Percentiles rank a stretch among this genome's conserved stretches.
Conservation (phyloP, 208 protist genomes). For the Leishmania major region DNA sequence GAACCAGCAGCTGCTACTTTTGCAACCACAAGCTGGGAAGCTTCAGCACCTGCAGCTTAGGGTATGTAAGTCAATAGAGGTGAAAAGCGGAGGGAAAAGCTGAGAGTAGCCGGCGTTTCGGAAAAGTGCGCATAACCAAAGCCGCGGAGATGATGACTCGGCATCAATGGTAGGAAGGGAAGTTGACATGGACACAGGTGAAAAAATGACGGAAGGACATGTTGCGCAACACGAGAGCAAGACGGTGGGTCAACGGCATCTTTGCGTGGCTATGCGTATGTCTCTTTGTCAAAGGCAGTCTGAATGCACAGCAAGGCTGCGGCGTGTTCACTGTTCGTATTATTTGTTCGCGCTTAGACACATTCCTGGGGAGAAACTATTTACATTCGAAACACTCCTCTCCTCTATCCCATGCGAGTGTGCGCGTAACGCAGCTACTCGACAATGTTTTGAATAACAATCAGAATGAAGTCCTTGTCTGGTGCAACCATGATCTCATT, state of each 20-base stretch:
- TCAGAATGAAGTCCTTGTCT: constrained; percentile 92
- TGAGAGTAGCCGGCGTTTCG: neutral
- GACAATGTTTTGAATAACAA: constrained; percentile 90
- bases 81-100: neutral
- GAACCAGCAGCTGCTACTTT: neutral
- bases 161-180: neutral
- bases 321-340: neutral
- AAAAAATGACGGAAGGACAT: neutral
- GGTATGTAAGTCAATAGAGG: neutral
- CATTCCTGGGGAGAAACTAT: constrained; percentile 5
- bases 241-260: neutral
- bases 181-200: neutral
- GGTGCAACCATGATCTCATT: constrained; percentile 97
- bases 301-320: neutral
- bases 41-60: neutral
- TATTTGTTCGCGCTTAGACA: constrained; percentile 8
- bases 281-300: constrained; percentile 1
- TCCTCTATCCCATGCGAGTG: neutral
- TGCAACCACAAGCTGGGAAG: neutral
- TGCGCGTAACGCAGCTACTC: constrained; percentile 21
- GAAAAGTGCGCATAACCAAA: too few species aligned
- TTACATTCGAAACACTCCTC: constrained; percentile 3
- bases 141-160: neutral
- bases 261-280: neutral
- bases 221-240: neutral